Evolutionary conservation across 176 grass and related monocot species (phyloP), one percentile per base, ranked within the genome.

Genomic region (Hyparrhenia diplandra): DNA sequence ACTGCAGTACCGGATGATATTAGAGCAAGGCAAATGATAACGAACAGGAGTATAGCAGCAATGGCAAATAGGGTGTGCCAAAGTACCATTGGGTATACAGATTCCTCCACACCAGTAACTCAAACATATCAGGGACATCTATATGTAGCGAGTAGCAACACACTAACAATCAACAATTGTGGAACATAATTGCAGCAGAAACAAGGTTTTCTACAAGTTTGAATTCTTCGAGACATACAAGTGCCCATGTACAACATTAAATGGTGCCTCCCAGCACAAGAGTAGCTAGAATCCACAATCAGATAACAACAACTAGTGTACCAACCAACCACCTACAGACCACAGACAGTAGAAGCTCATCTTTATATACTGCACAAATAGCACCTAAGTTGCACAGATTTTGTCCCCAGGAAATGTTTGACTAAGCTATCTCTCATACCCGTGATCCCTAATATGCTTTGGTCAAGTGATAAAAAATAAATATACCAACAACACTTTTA

Each of bases 401-500:
- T 71, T 47, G 52, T 78, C 54, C 10, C 12, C 24, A 1, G 47
- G 4, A 65, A 66, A 69, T 70, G 58, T 49, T 79, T 76, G 35
- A 27, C 17, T 42, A 12, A 70, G 6, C 23, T 23, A 80, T 27
- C 42, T 36, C 41, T 83, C 42, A 85, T 70, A 28, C 2, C 75
- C 21, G 3, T 32, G 13, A 71, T 46, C 59, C 43, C n/a, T 85
- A 73, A 71, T 39, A 77, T 39, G 52, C 13, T 30, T 29, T 30
- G 34, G 41, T 71, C 12, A 85, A 75, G 62, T 66, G 64, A 85
- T 69, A 49, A 71, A 6, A 59, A 32, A 27, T 69, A 51, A 79
- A 41, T 39, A 84, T 51, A 59, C 6, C 21, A 40, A 54, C 14
- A 64, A 17, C 40, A 67, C 21, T 47, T 41, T 63, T 24, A 57